Conservation (phyloP, 2,329 filamentous ascomycete genomes). For the Pseudocercospora fijiensis region DNA sequence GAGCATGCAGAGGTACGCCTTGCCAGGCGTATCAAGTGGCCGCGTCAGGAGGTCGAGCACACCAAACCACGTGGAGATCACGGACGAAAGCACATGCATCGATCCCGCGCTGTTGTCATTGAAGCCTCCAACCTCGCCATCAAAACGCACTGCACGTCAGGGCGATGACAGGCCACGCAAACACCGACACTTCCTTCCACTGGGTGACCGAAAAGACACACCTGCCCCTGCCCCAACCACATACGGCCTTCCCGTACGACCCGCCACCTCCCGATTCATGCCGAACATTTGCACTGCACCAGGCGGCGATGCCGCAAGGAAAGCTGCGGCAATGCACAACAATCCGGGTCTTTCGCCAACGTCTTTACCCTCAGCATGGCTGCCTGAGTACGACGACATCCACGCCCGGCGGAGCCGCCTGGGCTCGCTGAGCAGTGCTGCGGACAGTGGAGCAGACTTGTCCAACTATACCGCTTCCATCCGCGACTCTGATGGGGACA, state of each 20-base stretch:
- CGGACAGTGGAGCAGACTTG: conserved; percentile 41
- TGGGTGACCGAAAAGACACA: conserved; percentile 37
- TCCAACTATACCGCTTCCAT: conserved; percentile 30
- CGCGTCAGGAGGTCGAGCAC: conserved; percentile 31
- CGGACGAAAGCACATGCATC: conserved; percentile 14
- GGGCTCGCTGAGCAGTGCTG: conserved; percentile 37
- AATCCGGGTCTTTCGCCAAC: conserved; percentile 10
- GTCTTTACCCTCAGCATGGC: neutral
- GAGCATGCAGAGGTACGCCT: conserved; percentile 18
- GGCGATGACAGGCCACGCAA: conserved; percentile 34
- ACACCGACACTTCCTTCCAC: conserved; percentile 23
- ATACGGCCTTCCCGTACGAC: conserved; percentile 25
- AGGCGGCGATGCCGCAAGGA: conserved; percentile 36
- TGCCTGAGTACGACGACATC: conserved; percentile 23
- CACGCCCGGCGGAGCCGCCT: conserved; percentile 29
- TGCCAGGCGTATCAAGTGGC: conserved; percentile 18
- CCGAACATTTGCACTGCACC: conserved; percentile 23
- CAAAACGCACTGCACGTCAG: conserved; percentile 33
- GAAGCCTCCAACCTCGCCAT: conserved; percentile 32
- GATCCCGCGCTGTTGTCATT: conserved; percentile 11
- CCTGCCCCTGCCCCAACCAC: conserved; percentile 36
- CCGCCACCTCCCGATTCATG: conserved; percentile 18
- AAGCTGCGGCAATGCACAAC: conserved; percentile 33
- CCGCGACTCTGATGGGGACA: conserved; percentile 36
- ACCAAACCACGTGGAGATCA: conserved; percentile 23